Percentiles rank a stretch among this genome's conserved stretches.
Evolutionary conservation across 306 rosid species (phyloP).

Genomic region (Vigna unguiculata): DNA sequence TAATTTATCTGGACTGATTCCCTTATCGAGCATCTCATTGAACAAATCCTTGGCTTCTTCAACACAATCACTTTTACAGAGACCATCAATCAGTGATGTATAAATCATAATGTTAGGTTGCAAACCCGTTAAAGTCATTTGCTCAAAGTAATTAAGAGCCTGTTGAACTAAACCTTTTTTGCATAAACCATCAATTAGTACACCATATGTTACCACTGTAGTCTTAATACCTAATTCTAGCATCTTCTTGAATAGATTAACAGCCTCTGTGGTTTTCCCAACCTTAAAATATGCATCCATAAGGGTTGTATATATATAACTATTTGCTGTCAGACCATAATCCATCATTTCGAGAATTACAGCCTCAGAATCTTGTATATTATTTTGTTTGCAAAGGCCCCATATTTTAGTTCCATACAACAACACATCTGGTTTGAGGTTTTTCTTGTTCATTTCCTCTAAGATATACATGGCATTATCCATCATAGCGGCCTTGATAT

Average conservation of each 20-base stretch:
- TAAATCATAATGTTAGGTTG: constrained; percentile 81
- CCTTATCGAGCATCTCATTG: constrained; percentile 78
- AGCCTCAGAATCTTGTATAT: constrained; percentile 67
- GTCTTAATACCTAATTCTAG: constrained; percentile 65
- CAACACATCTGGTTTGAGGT: constrained; percentile 65
- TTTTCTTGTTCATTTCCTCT: constrained; percentile 70
- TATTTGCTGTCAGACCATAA: constrained; percentile 66
- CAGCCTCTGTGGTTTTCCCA: constrained; percentile 70
- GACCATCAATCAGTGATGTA: constrained; percentile 89
- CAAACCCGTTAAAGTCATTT: constrained; percentile 65
- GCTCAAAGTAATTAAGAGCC: constrained; percentile 69
- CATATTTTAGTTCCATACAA: constrained; percentile 83
- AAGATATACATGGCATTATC: constrained; percentile 67
- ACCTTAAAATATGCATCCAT: constrained; percentile 86
- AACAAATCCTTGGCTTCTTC: constrained; percentile 77
- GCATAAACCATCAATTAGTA: constrained; percentile 91
- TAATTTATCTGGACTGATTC: constrained; percentile 80
- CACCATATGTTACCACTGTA: constrained; percentile 79
- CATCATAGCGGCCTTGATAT: constrained; percentile 65
- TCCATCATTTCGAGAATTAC: constrained; percentile 65
- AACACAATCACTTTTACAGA: constrained; percentile 66
- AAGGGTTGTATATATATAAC: constrained; percentile 74
- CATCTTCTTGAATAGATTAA: constrained; percentile 73
- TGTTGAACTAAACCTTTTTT: constrained; percentile 71
- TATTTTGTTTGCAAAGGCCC: constrained; percentile 76